Evolutionary conservation across 2,329 filamentous ascomycete genomes (phyloP).

Genomic region (Colletotrichum karsti): DNA sequence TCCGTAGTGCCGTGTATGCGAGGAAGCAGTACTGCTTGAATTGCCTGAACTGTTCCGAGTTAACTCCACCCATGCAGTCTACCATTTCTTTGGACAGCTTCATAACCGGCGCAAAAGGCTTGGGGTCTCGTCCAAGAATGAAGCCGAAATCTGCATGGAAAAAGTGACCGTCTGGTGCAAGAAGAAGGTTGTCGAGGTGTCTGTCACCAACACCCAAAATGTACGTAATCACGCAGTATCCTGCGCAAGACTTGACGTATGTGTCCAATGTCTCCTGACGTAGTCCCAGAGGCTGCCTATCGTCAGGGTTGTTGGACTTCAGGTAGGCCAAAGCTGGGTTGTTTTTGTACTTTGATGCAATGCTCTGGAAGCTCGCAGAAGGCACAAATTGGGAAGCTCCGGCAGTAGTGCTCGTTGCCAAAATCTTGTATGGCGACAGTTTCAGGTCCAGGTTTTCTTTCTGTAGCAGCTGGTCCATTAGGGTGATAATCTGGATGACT

Average conservation of each 20-base stretch:
- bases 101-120: conserved; percentile 96
- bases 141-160: conserved; percentile 99
- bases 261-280: conserved; percentile 94
- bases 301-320: conserved; percentile 88
- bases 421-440: conserved; percentile 93
- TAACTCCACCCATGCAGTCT: conserved; percentile 92
- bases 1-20: conserved; percentile 89
- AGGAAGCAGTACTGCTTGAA: conserved; percentile 98
- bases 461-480: conserved; percentile 95
- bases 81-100: conserved; percentile 99
- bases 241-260: conserved; percentile 94
- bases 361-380: conserved; percentile 83
- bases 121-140: conserved; percentile 95
- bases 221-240: conserved; percentile 98
- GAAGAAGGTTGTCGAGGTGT: conserved; percentile 92
- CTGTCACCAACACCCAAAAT: conserved; percentile 95
- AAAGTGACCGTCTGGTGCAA: conserved; percentile 91
- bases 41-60: conserved; percentile 81
- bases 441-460: conserved; percentile 98
- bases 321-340: conserved; percentile 84
- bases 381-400: conserved; percentile 95
- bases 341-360: conserved; percentile 81
- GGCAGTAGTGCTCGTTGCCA: conserved; percentile 89
- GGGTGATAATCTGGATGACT: conserved; percentile 90
- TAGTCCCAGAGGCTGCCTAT: conserved; percentile 81